Conservation (phyloP, 257 asterid species). For the Solanum pennellii region DNA sequence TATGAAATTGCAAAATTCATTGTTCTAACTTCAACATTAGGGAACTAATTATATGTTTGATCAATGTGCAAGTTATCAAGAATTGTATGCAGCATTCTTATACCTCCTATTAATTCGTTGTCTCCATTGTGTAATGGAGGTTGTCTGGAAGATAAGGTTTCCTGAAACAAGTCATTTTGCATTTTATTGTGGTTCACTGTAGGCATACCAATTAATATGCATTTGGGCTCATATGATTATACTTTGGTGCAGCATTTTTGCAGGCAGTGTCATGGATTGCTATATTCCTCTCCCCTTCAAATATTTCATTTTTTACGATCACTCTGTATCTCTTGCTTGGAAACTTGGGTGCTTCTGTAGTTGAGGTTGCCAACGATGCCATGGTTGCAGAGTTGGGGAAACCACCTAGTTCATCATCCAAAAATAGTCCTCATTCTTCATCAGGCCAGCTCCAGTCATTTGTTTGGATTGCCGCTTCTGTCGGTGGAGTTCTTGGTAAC, state of each 20-base stretch:
- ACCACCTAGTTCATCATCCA: conserved; percentile 33
- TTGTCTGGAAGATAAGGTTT: not conserved
- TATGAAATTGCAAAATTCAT: not conserved
- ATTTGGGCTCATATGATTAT: not conserved
- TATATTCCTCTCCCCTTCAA: conserved; percentile 37
- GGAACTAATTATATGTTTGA: not conserved
- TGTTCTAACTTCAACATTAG: not conserved
- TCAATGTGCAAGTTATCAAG: not conserved
- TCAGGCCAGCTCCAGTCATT: conserved; percentile 77
- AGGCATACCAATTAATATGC: not conserved
- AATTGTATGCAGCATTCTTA: not conserved
- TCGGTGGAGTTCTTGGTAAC: conserved; percentile 82
- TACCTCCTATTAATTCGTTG: too few species aligned
- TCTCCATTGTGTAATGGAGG: not conserved
- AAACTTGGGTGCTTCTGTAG: conserved; percentile 85
- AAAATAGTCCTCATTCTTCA: conserved; percentile 31
- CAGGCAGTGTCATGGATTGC: conserved; percentile 87
- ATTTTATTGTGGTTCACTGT: not conserved
- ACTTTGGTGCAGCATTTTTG: conserved; percentile 52
- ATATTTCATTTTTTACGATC: conserved; percentile 53
- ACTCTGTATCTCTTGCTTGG: conserved; percentile 75
- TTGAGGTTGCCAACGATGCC: conserved; percentile 95
- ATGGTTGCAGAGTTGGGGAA: conserved; percentile 84
- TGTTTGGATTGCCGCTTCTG: conserved; percentile 86
- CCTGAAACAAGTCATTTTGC: not conserved